A percentile compares a stretch with the other conserved stretches of the same genome.
Conservation (phyloP, 495 filamentous ascomycete species). For the Penicillium flavigenum region DNA sequence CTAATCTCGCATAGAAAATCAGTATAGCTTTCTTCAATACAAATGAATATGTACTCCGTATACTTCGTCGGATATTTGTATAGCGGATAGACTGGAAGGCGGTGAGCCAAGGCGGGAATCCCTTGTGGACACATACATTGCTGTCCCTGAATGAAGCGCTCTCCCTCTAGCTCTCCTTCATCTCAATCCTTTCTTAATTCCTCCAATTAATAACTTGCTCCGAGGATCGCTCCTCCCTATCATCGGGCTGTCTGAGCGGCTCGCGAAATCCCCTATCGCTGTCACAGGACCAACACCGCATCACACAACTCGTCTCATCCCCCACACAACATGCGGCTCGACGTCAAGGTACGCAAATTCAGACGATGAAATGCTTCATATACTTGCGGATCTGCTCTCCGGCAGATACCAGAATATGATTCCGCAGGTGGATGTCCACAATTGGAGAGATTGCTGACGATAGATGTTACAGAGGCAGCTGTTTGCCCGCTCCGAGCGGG, state of each 20-base stretch:
- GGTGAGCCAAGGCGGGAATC: slow-evolving; percentile 45
- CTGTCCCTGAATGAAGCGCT: slow-evolving; percentile 29
- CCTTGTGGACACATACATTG: slow-evolving; percentile 52
- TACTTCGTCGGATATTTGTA: slow-evolving; percentile 1
- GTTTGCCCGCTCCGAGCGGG: slow-evolving; percentile 82
- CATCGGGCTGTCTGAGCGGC: slow-evolving; percentile 42
- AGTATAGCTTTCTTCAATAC: neutral
- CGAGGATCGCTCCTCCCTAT: slow-evolving; percentile 19
- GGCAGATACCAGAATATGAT: slow-evolving; percentile 16
- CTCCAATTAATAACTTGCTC: slow-evolving; percentile 17
- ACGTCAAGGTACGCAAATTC: slow-evolving; percentile 74
- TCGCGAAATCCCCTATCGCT: slow-evolving; percentile 38
- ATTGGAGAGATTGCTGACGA: slow-evolving; percentile 22
- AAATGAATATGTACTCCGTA: neutral
- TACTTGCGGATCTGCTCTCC: neutral
- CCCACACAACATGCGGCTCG: slow-evolving; percentile 75
- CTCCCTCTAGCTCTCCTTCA: slow-evolving; percentile 26
- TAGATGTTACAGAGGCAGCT: slow-evolving; percentile 63
- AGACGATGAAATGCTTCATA: slow-evolving; percentile 14
- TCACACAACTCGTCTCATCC: slow-evolving; percentile 34
- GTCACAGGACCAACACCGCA: slow-evolving; percentile 42
- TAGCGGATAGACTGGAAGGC: slow-evolving; percentile 31
- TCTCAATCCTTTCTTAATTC: slow-evolving; percentile 22
- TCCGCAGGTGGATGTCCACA: slow-evolving; percentile 18
- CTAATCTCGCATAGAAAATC: neutral